Base-by-base conservation (phyloP, 805 yeast species). In the Cyberlindnera bimundalis region DNA sequence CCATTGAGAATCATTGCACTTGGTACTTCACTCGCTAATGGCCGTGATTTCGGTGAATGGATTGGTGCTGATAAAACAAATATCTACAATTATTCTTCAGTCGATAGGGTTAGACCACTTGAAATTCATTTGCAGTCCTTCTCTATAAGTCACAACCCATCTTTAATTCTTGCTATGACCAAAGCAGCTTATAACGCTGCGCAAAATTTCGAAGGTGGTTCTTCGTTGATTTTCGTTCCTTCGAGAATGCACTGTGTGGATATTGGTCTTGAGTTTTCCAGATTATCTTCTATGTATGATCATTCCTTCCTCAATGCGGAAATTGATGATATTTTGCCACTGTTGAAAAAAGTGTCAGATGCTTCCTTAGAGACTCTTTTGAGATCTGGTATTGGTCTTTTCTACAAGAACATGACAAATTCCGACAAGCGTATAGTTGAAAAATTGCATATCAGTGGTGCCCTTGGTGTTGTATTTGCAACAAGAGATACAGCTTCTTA, bases 31-130 rank as follows among this genome's bases (percentile, higher is more conserved):
- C 59, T 91, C 29, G 78, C 93, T 0, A 84, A 81, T 55, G 85
- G 84, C 3, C 70, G 77, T 37, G 96, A 87, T 48, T 62, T 90
- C 43, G 91, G 85, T 1, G 86, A 82, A 39, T 93, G 98, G 96
- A 61, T 93, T 21, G 95, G 93, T 2, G 81, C 84, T 19, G 51
- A 71, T 1, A 81, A 78, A 52, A 65, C 61, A 16, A 69, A 78
- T 35, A 69, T 81, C 6, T 87, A 70, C 66, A 89, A 88, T 53
- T 89, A 84, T 57, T 72, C 78, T 14, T 80, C 95, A 0, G 66
- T 66, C 36, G 81, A 79, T 32, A 67, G 91, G 42, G 64, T 67
- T 8, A 56, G 64, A 31, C 78, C 84, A 4, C 51, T 87, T 12
- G 76, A 73, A 40, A 77, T 84, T 16, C 81, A 71, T 48, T 53